A percentile compares a stretch with the other conserved stretches of the same genome.
Conservation (phyloP, 805 yeast genomes). For the Yarrowia osloensis region DNA sequence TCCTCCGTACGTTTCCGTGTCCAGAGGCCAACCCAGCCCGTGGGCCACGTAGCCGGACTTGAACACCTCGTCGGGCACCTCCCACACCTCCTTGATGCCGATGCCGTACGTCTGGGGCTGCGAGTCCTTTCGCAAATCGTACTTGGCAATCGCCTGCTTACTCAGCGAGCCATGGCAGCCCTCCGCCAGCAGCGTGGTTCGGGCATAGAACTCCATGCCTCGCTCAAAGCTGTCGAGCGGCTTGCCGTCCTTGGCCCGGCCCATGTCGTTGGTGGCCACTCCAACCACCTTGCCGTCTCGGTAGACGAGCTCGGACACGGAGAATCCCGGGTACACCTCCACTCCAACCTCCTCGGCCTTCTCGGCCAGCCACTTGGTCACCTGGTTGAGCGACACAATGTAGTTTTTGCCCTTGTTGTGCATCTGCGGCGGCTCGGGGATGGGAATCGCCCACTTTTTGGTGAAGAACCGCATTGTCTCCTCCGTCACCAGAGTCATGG, state of each 20-base stretch:
- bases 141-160: conserved; percentile 72
- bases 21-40: conserved; percentile 84
- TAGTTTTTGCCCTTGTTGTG: conserved; percentile 71
- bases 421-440: conserved; percentile 96
- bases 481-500: conserved; percentile 70
- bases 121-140: conserved; percentile 61
- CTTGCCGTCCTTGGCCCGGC: conserved; percentile 69
- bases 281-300: conserved; percentile 66
- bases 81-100: conserved; percentile 97
- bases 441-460: conserved; percentile 58
- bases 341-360: conserved; percentile 93
- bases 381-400: conserved; percentile 79
- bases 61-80: conserved; percentile 80
- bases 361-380: conserved; percentile 79
- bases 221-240: conserved; percentile 87
- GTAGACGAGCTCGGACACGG: conserved; percentile 78
- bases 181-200: conserved; percentile 87
- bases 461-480: conserved; percentile 76
- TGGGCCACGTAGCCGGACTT: conserved; percentile 80
- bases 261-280: conserved; percentile 93
- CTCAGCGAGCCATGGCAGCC: conserved; percentile 98
- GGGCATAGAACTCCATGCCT: conserved; percentile 95
- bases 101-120: conserved; percentile 89
- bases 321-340: conserved; percentile 86
- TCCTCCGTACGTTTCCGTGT: conserved; percentile 82